Conservation (phyloP, 148 eudicot genomes). For the Persicaria maculosa region DNA sequence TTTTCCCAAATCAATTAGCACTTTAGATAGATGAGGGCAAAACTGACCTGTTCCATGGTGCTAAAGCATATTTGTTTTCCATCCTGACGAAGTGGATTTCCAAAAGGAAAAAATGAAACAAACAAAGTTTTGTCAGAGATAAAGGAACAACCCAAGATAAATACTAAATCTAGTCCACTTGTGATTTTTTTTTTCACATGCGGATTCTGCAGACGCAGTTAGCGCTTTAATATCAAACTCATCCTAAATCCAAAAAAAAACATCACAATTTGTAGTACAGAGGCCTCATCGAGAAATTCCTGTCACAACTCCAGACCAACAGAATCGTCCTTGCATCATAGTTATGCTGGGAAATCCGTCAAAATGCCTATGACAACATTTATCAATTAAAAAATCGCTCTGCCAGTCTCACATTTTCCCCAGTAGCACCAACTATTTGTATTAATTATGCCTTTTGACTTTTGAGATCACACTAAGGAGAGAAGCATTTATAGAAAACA, state of each 20-base stretch:
- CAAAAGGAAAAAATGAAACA: neutral
- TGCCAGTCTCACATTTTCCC: neutral
- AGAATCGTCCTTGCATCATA: neutral
- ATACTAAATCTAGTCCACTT: neutral
- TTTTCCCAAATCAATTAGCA: neutral
- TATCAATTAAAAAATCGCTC: neutral
- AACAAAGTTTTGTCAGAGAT: neutral
- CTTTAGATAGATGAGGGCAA: neutral
- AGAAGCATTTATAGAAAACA: neutral
- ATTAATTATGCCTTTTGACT: neutral
- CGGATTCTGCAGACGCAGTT: neutral
- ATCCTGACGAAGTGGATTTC: slow-evolving; percentile 38
- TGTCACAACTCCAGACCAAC: neutral
- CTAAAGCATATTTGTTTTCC: slow-evolving; percentile 57
- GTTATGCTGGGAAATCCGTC: neutral
- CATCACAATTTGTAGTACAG: neutral
- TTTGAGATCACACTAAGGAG: neutral
- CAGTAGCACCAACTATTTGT: neutral
- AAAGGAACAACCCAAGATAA: neutral
- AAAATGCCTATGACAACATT: neutral
- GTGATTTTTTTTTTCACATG: neutral
- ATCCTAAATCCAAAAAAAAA: neutral
- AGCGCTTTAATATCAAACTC: neutral
- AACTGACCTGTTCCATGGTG: slow-evolving; percentile 74
- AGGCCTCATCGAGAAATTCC: neutral